Evolutionary conservation across 2,329 filamentous ascomycete species (phyloP).

Genomic region (Xylariales sp.): DNA sequence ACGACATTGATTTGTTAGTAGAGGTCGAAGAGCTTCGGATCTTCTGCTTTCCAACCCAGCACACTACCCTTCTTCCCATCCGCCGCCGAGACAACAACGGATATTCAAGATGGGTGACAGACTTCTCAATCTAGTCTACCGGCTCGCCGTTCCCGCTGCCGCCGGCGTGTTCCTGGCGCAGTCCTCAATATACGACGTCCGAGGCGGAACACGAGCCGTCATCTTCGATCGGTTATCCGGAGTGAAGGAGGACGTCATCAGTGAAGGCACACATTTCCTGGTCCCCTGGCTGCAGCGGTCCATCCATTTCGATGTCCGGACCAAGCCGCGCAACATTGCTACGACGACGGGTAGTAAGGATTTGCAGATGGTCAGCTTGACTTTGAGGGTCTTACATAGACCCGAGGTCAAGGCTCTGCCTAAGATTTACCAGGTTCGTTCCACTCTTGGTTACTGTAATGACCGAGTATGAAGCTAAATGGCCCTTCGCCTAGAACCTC

Average conservation of each 20-base stretch:
- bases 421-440: slow-evolving; percentile 92
- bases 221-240: slow-evolving; percentile 94
- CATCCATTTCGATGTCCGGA: slow-evolving; percentile 95
- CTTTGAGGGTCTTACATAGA: slow-evolving; percentile 87
- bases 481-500: slow-evolving; percentile 64
- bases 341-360: slow-evolving; percentile 99
- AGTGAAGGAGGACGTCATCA: slow-evolving; percentile 88
- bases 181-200: slow-evolving; percentile 92
- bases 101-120: slow-evolving; percentile 43
- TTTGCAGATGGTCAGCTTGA: slow-evolving; percentile 99
- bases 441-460: no score
- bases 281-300: slow-evolving; percentile 93
- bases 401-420: slow-evolving; percentile 89
- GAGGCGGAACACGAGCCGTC: slow-evolving; percentile 88
- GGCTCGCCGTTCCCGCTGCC: slow-evolving; percentile 68
- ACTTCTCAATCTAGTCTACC: slow-evolving; percentile 58
- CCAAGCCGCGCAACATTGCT: slow-evolving; percentile 93
- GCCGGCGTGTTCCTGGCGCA: slow-evolving; percentile 64
- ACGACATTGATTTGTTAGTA: no score
- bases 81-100: no score
- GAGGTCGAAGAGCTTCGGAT: no score
- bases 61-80: no score
- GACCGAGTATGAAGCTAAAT: no score
- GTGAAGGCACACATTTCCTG: slow-evolving; percentile 95
- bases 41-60: no score